These are phyloP conservation scores for Mortierella claussenii DNA, from an alignment of 192 early-diverging fungal species.

Conservation along the genomic window DNA sequence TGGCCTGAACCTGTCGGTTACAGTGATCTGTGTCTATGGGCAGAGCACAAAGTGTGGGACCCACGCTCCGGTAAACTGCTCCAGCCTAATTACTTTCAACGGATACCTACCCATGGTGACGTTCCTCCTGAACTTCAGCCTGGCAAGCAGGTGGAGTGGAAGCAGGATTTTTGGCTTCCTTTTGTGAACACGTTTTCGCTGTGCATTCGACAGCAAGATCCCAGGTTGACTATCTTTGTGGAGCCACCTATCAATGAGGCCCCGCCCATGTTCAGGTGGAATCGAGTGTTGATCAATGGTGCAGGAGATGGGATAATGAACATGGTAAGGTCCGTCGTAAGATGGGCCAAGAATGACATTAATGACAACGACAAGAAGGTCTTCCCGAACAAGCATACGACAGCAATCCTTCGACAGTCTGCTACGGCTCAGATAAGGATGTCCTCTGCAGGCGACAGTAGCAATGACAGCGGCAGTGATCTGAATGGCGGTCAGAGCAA, in stretches of 20 bases:
- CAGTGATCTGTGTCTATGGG: conserved; percentile 62
- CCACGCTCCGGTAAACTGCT: conserved; percentile 26
- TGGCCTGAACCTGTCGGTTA: conserved; percentile 57
- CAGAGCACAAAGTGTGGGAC: conserved; percentile 62
- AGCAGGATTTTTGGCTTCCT: conserved; percentile 57
- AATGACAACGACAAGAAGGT: conserved; percentile 24
- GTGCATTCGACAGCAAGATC: conserved; percentile 54
- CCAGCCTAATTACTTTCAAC: conserved; percentile 59
- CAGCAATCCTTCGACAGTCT: neutral
- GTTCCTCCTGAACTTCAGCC: conserved; percentile 29
- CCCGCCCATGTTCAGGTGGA: conserved; percentile 54
- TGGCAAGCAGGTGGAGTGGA: conserved; percentile 45
- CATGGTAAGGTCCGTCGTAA: conserved; percentile 57
- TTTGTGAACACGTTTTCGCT: conserved; percentile 55
- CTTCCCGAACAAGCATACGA: conserved; percentile 44
- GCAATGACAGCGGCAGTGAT: neutral
- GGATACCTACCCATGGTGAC: conserved; percentile 39
- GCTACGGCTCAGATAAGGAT: neutral
- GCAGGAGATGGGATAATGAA: conserved; percentile 61
- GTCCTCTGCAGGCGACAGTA: neutral
- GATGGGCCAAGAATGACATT: too few species aligned
- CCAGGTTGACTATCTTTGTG: conserved; percentile 58
- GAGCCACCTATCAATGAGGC: conserved; percentile 61
- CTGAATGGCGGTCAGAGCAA: conserved; percentile 1
- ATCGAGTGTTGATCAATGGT: conserved; percentile 53